Percentiles rank a stretch among this genome's conserved stretches.
These are phyloP conservation scores for Phytophthora fragariae DNA, from an alignment of 352 stramenopile genomes.

Conservation along the genomic window DNA sequence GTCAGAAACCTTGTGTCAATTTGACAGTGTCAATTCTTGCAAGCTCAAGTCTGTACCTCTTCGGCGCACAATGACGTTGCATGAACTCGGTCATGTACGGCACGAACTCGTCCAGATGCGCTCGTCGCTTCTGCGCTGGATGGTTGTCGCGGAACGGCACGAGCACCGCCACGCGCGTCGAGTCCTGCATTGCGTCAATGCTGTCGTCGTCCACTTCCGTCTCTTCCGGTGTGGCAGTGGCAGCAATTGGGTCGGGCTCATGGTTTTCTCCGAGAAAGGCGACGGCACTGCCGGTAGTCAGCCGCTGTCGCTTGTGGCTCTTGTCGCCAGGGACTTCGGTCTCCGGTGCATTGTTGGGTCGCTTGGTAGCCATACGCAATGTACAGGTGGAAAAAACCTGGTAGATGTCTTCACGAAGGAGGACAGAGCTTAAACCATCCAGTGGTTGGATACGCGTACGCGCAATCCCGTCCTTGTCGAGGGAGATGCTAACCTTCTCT, in stretches of 20 bases:
- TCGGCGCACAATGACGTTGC: conserved; percentile 34
- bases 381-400: conserved; percentile 56
- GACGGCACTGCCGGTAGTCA: neutral
- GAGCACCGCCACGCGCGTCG: conserved; percentile 81
- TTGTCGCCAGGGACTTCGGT: conserved; percentile 2
- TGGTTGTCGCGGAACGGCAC: conserved; percentile 95
- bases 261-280: conserved; percentile 16
- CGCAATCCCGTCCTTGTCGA: conserved; percentile 95
- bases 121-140: conserved; percentile 83
- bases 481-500: conserved; percentile 96
- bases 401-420: conserved; percentile 61
- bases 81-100: conserved; percentile 94
- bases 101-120: conserved; percentile 91
- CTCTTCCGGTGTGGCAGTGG: conserved; percentile 11
- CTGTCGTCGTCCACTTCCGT: neutral
- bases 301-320: conserved; percentile 27
- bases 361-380: conserved; percentile 30
- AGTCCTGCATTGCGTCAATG: conserved; percentile 23
- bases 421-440: conserved; percentile 89
- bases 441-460: conserved; percentile 79
- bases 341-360: conserved; percentile 6
- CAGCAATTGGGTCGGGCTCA: neutral
- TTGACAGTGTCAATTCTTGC: neutral
- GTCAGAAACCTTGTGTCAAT: neutral
- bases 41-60: conserved; percentile 11